Base-by-base conservation (phyloP, 129 eudicot species). In the Flaveria ramosissima region DNA sequence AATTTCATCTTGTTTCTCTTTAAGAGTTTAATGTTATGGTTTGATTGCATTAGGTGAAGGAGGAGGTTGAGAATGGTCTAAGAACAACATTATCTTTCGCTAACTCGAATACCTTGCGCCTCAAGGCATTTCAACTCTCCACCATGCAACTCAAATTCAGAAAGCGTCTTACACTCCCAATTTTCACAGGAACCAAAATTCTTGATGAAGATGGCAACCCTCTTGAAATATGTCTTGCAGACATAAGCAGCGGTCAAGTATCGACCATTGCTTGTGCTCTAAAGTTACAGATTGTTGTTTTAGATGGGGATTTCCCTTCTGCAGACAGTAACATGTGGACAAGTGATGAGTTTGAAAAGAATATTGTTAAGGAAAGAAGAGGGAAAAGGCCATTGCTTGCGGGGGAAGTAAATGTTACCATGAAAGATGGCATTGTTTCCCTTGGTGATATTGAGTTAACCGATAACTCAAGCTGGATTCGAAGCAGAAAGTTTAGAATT, bases 381-480 rank as follows among this genome's bases (percentile, higher is more conserved):
- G 93, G 96, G 0, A 92, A 79, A 72, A 82, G 93, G 70, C 98
- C 96, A 1, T 79, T 92, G 73, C 80, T 92, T 16, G 72, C 93
- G 0, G 93, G 92, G 10, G 97, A 89, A 6, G 51, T 88, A 21
- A 80, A 63, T 72, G 73, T 84, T 2, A 84, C 89, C 1, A 79
- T 92, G 84, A 83, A 87, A 47, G 92, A 88, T 43, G 91, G 89
- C 0, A 70, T 70, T 73, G 83, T 68, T 50, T 45, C 32, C 0
- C 20, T 92, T 8, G 92, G 89, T 0, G 93, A 92, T 7, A 74
- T 92, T 30, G 93, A 88, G 64, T 86, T 92, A 68, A 92, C 97
- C 0, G 97, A 92, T 67, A 92, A 92, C 13, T 92, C 97, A 23
- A 92, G 97, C 78, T 92, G 97, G 97, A 88, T 88, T 11, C 51